phyloP scores from a whole-genome alignment of 352 stramenopile genomes.

The Phytophthora hibernalis region DNA sequence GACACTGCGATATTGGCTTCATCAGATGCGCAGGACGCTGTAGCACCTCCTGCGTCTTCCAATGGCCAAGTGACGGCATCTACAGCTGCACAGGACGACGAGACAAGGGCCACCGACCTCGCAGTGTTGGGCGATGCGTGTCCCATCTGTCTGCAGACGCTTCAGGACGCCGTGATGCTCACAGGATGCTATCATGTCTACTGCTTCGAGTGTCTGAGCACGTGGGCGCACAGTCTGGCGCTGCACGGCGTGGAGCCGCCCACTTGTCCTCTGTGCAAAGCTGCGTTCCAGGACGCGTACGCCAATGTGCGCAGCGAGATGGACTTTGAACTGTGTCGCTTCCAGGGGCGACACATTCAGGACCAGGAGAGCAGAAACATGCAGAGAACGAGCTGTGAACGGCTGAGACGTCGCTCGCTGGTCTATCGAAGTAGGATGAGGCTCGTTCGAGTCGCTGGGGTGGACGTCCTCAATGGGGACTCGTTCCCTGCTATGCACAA shows the following conservation, averaged over 20 bases:
- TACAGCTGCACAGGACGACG: constrained; percentile 21
- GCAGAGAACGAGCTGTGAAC: constrained; percentile 10
- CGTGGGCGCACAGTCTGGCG: constrained; percentile 64
- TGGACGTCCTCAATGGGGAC: constrained; percentile 23
- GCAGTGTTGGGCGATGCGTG: constrained; percentile 74
- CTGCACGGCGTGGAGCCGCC: constrained; percentile 58
- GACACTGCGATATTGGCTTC: constrained; percentile 20
- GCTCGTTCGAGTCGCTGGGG: constrained; percentile 56
- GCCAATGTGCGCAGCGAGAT: constrained; percentile 70
- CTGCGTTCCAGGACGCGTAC: constrained; percentile 61
- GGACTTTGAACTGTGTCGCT: constrained; percentile 64
- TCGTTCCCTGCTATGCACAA: constrained; percentile 55
- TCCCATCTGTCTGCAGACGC: constrained; percentile 70
- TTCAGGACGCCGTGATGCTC: constrained; percentile 69
- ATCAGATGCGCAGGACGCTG: constrained; percentile 23
- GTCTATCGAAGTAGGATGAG: constrained; percentile 64
- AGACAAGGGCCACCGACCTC: constrained; percentile 40
- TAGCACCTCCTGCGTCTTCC: constrained; percentile 31
- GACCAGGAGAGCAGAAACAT: constrained; percentile 16
- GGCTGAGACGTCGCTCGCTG: constrained; percentile 51
- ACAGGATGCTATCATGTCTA: constrained; percentile 74
- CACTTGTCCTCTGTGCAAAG: constrained; percentile 79
- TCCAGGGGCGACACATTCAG: constrained; percentile 38
- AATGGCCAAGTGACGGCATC: constrained; percentile 32
- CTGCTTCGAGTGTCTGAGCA: constrained; percentile 72